Evolutionary conservation across 2,329 filamentous ascomycete species (phyloP).

Genomic region (Aspergillus sergii): DNA sequence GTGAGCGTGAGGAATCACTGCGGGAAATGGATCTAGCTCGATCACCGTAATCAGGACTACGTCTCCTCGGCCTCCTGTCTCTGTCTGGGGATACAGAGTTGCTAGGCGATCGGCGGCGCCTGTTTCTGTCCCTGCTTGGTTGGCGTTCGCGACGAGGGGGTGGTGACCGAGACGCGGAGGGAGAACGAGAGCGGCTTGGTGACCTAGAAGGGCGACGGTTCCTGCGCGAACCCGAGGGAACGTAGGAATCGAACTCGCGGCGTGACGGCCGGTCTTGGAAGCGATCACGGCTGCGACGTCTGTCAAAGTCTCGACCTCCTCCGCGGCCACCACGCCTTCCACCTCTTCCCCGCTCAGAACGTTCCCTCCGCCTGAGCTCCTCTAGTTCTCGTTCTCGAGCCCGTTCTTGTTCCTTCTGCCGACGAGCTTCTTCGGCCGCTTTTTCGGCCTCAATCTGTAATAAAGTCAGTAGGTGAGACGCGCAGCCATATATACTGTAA

Average conservation of each 20-base stretch:
- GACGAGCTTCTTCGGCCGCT: slow-evolving; percentile 73
- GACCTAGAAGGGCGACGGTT: slow-evolving; percentile 42
- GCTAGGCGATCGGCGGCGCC: slow-evolving; percentile 36
- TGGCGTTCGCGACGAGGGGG: slow-evolving; percentile 33
- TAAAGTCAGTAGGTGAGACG: slow-evolving; percentile 15
- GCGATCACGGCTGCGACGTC: slow-evolving; percentile 52
- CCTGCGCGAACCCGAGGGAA: slow-evolving; percentile 50
- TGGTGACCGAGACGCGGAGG: slow-evolving; percentile 36
- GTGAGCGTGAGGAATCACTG: slow-evolving; percentile 57
- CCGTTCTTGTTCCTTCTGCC: slow-evolving; percentile 70
- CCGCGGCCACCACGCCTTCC: slow-evolving; percentile 40
- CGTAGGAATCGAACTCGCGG: slow-evolving; percentile 60
- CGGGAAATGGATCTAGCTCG: slow-evolving; percentile 53
- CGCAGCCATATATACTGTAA: too few relatives aligned
- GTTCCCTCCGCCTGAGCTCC: slow-evolving; percentile 62
- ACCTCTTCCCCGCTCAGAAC: slow-evolving; percentile 42
- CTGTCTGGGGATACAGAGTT: slow-evolving; percentile 45
- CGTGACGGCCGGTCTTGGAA: slow-evolving; percentile 50
- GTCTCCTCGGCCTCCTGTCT: slow-evolving; percentile 37
- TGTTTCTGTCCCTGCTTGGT: slow-evolving; percentile 28
- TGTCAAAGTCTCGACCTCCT: slow-evolving; percentile 49
- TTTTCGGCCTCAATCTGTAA: slow-evolving; percentile 77
- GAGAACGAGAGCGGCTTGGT: slow-evolving; percentile 33
- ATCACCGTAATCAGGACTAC: slow-evolving; percentile 47
- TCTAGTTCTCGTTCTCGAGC: slow-evolving; percentile 72